Percentiles rank a stretch among this genome's conserved stretches.
Evolutionary conservation across 495 filamentous ascomycete species (phyloP).

Genomic region (Cudoniella acicularis): DNA sequence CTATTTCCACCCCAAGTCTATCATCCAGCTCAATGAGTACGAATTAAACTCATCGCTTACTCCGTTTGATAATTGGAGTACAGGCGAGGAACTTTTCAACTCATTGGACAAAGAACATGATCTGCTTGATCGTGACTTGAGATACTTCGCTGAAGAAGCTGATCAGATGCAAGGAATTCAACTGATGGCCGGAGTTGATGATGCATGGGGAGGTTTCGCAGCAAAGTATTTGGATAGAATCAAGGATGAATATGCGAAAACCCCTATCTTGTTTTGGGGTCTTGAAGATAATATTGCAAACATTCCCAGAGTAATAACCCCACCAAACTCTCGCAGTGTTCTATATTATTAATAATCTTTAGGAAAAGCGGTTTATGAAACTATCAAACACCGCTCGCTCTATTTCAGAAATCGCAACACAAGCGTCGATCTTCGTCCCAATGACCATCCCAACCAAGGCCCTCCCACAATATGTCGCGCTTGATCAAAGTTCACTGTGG

Average conservation of each 20-base stretch:
- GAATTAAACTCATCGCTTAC: slow-evolving; percentile 70
- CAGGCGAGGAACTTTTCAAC: slow-evolving; percentile 79
- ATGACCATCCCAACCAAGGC: slow-evolving; percentile 56
- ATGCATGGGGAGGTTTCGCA: slow-evolving; percentile 92
- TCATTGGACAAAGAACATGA: slow-evolving; percentile 82
- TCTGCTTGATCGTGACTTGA: slow-evolving; percentile 80
- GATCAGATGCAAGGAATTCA: slow-evolving; percentile 89
- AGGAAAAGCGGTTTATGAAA: slow-evolving; percentile 50
- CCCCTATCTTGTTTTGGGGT: slow-evolving; percentile 80
- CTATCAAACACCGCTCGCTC: slow-evolving; percentile 69
- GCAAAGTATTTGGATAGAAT: slow-evolving; percentile 74
- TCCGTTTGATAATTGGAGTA: slow-evolving; percentile 79
- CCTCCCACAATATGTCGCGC: slow-evolving; percentile 55
- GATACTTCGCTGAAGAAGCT: slow-evolving; percentile 86
- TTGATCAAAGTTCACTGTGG: slow-evolving; percentile 73
- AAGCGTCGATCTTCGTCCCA: slow-evolving; percentile 77
- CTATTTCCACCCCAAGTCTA: slow-evolving; percentile 87
- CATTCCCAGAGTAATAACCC: slow-evolving; percentile 50
- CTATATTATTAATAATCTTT: slow-evolving; percentile 15
- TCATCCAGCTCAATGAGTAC: slow-evolving; percentile 85
- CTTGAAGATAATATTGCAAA: slow-evolving; percentile 57
- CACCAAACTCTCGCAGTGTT: slow-evolving; percentile 1
- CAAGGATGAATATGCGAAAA: slow-evolving; percentile 88
- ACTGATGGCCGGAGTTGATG: slow-evolving; percentile 71
- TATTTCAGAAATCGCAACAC: slow-evolving; percentile 59